Evolutionary conservation across 2,329 filamentous ascomycete species (phyloP).

Genomic region (Aspergillus sp.): DNA sequence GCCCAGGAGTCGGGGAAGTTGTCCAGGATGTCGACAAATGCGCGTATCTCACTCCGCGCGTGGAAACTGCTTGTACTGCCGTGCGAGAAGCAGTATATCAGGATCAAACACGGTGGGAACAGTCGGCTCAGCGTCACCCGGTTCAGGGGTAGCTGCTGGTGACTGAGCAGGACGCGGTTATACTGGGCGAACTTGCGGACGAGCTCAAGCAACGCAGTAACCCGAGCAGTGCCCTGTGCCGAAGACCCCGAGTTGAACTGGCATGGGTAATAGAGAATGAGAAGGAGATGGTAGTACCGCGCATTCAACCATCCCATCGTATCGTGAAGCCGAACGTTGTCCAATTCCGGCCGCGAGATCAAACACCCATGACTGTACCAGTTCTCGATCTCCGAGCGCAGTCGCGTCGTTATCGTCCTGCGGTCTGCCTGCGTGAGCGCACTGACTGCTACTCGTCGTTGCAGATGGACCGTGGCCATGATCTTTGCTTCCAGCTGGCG

Average conservation of each 20-base stretch:
- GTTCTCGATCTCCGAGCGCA: background rate
- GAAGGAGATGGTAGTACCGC: slow-evolving; percentile 7
- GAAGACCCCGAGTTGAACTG: background rate
- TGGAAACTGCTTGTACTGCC: background rate
- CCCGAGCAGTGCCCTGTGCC: background rate
- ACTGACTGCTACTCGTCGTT: background rate
- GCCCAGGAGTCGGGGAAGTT: background rate
- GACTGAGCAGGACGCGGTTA: background rate
- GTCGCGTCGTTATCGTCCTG: background rate
- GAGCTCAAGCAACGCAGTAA: background rate
- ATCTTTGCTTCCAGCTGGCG: background rate
- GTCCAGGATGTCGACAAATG: background rate
- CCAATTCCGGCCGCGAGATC: background rate
- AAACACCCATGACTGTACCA: background rate
- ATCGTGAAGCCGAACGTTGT: slow-evolving; percentile 7
- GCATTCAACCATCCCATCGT: slow-evolving; percentile 11
- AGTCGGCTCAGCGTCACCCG: background rate
- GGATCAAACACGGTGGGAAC: background rate
- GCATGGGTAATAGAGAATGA: slow-evolving; percentile 5
- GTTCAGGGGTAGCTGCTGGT: background rate
- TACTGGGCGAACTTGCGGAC: background rate
- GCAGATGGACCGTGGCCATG: background rate
- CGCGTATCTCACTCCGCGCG: background rate
- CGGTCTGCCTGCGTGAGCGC: background rate
- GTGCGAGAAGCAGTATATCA: background rate